These are phyloP conservation scores for Santalum album DNA, from an alignment of 164 flowering plant genomes.

Conservation along the genomic window DNA sequence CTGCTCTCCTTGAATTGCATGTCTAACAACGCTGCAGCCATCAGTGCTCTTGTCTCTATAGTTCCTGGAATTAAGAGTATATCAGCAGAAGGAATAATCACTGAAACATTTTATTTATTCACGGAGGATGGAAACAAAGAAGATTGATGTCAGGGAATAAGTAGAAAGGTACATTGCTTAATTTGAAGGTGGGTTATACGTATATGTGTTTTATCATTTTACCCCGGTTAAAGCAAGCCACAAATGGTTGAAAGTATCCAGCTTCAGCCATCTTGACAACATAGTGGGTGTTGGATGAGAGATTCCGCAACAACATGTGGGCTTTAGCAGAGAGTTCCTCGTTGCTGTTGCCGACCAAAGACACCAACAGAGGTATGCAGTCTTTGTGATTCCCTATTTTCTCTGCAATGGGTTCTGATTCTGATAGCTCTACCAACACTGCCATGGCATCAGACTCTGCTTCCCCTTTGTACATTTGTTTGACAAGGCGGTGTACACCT, in stretches of 20 bases:
- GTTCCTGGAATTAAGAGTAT: no score
- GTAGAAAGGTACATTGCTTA: no score
- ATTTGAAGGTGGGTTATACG: not conserved
- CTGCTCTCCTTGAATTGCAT: conserved; percentile 17
- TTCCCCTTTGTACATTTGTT: conserved; percentile 14
- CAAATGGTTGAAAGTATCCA: conserved; percentile 17
- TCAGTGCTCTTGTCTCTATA: conserved; percentile 13
- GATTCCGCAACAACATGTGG: conserved; percentile 11
- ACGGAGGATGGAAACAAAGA: no score
- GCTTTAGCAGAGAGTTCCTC: conserved; percentile 9
- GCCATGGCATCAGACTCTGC: conserved; percentile 8
- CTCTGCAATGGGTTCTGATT: conserved; percentile 11
- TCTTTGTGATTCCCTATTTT: conserved; percentile 16
- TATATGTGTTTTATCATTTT: no score
- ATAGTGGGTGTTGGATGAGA: conserved; percentile 19
- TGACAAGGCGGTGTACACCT: conserved; percentile 13
- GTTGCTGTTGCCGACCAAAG: conserved; percentile 7
- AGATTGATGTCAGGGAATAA: no score
- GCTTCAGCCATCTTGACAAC: conserved; percentile 23
- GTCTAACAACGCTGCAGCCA: conserved; percentile 16
- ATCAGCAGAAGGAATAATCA: no score
- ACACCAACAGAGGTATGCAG: conserved; percentile 19
- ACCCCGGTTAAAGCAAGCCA: conserved; percentile 19
- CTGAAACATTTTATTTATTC: no score
- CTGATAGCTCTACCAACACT: conserved; percentile 17